phyloP scores from a whole-genome alignment of 495 filamentous ascomycete species.

The Penicillium odoratum region DNA sequence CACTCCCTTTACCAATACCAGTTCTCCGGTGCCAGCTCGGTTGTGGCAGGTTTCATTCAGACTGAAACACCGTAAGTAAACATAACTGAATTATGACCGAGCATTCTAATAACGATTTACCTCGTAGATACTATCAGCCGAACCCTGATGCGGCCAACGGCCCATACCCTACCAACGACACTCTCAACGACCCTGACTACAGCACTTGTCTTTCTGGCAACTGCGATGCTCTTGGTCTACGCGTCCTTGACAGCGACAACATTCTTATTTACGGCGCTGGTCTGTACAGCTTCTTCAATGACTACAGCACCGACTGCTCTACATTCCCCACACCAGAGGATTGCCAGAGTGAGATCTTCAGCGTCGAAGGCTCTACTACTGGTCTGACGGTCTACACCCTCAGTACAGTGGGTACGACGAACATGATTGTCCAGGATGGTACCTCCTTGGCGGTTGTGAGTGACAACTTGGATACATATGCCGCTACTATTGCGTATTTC shows the following conservation, averaged over 20 bases:
- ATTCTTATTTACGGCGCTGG: slow-evolving; percentile 70
- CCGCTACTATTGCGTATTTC: slow-evolving; percentile 54
- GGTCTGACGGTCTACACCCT: slow-evolving; percentile 46
- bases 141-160: slow-evolving; percentile 56
- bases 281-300: slow-evolving; percentile 74
- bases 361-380: slow-evolving; percentile 45
- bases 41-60: slow-evolving; percentile 76
- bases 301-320: slow-evolving; percentile 51
- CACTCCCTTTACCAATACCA: slow-evolving; percentile 82
- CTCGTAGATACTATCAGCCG: slow-evolving; percentile 59
- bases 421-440: slow-evolving; percentile 51
- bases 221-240: slow-evolving; percentile 66
- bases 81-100: background rate
- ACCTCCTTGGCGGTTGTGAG: slow-evolving; percentile 46
- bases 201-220: slow-evolving; percentile 47
- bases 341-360: slow-evolving; percentile 66
- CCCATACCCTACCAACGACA: slow-evolving; percentile 50
- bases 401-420: slow-evolving; percentile 49
- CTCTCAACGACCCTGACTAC: slow-evolving; percentile 62
- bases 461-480: slow-evolving; percentile 57
- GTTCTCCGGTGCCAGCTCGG: slow-evolving; percentile 63
- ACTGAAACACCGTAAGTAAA: slow-evolving; percentile 67
- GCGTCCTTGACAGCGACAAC: slow-evolving; percentile 57
- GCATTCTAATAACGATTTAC: background rate
- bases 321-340: slow-evolving; percentile 43